Evolutionary conservation across 495 filamentous ascomycete species (phyloP), one percentile per base, ranked within the genome.

Genomic region (Penicillium manginii): DNA sequence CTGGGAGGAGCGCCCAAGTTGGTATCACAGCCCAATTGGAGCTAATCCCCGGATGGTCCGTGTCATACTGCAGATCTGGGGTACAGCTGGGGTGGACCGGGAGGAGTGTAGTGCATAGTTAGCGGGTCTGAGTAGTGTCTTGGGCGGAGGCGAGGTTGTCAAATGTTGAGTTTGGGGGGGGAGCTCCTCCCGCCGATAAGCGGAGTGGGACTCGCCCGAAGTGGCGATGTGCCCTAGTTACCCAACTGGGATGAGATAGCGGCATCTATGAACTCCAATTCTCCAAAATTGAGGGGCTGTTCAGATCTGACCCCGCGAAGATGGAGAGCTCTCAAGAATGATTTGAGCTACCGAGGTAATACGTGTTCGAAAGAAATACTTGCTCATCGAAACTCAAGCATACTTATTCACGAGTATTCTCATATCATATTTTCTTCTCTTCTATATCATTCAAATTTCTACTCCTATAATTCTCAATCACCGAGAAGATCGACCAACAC

Each of bases 181-280:
- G 61, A 64, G 65, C 65, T 68, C 65, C 65, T 68, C 65, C 65
- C 59, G 35, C 58, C 14, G 58, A 61, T 60, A 60, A 51, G 58
- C 51, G 21, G 15, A 47, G 45, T 47, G 45, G 45, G 45, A 14
- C 45, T 23, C 26, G 40, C 40, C 40, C 14, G 15, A 43, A 9
- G 17, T 17, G 40, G 17, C 17, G 15, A 47, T 23, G 4, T 47
- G n/a, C 26, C 26, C 26, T 29, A 29, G 6, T 29, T 29, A 29
- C 26, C 26, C 26, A 29, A 29, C 26, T n/a, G 5, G 40, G 40
- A 17, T 10, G 18, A 9, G 40, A 45, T 11, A 45, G 35, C 19
- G 40, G 40, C 40, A 17, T 45, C 18, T 10, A 26, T 26, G 45
- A 26, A 23, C 45, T 47, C 45, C 45, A 47, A 47, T 15, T 42